Evolutionary conservation across 2,329 filamentous ascomycete genomes (phyloP), one percentile per base, ranked within the genome.

Genomic region (Cordyceps cicadae): DNA sequence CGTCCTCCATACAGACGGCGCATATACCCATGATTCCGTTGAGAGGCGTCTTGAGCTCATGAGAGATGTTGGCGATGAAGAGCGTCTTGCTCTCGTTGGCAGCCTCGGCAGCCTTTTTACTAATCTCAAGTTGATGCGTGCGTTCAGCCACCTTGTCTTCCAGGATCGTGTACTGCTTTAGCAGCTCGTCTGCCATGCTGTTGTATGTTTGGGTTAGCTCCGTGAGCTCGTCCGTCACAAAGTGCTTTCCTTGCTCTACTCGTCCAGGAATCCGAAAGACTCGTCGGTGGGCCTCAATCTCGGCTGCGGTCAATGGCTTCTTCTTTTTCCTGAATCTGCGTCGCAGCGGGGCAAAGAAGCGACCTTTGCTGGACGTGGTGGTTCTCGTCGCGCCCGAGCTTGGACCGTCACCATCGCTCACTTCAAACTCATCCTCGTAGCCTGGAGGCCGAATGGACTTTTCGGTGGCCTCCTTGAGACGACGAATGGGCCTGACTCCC

Each of bases 1-100:
- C 87, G 71, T 96, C 92, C 64, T 92, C 89, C 90, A 96, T 94
- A 72, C 90, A 94, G 0, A 96, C 88, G 0, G 91, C 89, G 66
- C 88, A 92, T 88, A 97, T 94, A 62, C 94, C 94, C 68, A 99
- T 80, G 54, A 99, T 97, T 15, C 93, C 94, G 69, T 97, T 97
- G 62, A 97, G 80, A 0, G 94, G 94, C 1, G 94, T 99, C 70
- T 96, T 95, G 48, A 29, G 80, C 72, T 97, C 85, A 66, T 87
- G 85, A 1, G 85, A 88, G 56, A 97, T 96, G 68, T 97, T 97
- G 21, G 94, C 94, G 64, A 99, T 95, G 76, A 97, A 99, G 15
- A 97, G 79, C 0, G 94, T 97, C 76, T 99, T 99, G 29, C 29
- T 29, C 29, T 29, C 29, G 29, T 96, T 97, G 6, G 92, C 92